Conservation (phyloP, 2,329 filamentous ascomycete genomes). For the Sporothrix pallida region DNA sequence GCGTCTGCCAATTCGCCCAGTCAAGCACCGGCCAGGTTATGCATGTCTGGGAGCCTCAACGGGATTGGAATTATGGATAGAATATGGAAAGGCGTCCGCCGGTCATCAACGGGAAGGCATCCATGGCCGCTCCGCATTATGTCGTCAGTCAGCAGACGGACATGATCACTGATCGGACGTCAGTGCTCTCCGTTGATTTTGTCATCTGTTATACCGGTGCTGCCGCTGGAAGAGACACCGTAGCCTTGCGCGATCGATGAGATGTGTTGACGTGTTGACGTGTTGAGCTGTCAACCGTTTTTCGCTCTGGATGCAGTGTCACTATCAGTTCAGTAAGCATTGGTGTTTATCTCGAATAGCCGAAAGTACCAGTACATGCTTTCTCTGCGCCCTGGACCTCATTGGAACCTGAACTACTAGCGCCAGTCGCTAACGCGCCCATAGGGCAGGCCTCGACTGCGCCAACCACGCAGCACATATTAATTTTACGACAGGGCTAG, state of each 20-base stretch:
- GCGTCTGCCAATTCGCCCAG: neutral
- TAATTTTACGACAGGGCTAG: slow-evolving; percentile 8
- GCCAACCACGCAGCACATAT: slow-evolving; percentile 21
- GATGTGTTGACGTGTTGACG: neutral
- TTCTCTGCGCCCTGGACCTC: neutral
- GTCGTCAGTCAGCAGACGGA: neutral
- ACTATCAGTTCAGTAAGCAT: neutral
- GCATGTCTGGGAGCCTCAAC: neutral
- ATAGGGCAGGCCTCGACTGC: slow-evolving; percentile 19
- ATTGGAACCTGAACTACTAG: slow-evolving; percentile 12
- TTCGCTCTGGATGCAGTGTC: neutral
- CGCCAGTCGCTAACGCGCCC: neutral
- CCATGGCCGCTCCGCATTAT: neutral
- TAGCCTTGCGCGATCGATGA: neutral
- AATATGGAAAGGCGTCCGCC: neutral
- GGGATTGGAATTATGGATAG: neutral
- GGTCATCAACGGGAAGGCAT: neutral
- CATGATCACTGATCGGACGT: neutral
- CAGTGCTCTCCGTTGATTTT: neutral
- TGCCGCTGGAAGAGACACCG: neutral
- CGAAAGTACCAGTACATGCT: slow-evolving; percentile 22
- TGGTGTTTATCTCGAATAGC: neutral
- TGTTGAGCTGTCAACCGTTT: slow-evolving; percentile 22
- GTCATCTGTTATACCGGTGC: neutral
- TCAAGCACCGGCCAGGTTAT: neutral